Conservation (phyloP, 352 stramenopile genomes). For the Aphanomyces stellatus region DNA sequence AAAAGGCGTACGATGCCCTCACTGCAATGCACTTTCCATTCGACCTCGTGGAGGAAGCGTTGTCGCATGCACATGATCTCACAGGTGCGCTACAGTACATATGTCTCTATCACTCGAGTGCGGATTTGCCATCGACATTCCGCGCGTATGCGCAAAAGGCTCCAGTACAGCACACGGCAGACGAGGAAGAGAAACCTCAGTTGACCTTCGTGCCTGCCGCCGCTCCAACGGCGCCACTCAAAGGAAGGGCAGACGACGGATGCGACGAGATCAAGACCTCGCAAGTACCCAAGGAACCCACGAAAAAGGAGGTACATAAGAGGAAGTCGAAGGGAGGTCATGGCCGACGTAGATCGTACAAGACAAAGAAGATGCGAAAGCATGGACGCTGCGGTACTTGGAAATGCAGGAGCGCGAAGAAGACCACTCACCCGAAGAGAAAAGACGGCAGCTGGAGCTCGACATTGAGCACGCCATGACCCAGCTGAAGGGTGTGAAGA, state of each 20-base stretch:
- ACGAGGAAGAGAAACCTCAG: background rate
- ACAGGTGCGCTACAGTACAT: constrained; percentile 11
- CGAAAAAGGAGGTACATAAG: no score
- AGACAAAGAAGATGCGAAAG: constrained; percentile 2
- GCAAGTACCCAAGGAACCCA: no score
- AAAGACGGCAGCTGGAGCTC: constrained; percentile 39
- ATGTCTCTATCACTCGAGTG: constrained; percentile 14
- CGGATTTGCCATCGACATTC: constrained; percentile 2
- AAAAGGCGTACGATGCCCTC: constrained; percentile 18
- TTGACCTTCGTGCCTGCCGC: background rate
- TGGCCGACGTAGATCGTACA: no score
- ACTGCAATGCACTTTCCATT: background rate
- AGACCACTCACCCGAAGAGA: constrained; percentile 27
- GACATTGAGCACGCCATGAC: constrained; percentile 35
- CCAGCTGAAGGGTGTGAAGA: constrained; percentile 31
- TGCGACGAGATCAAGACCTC: no score
- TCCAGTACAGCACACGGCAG: background rate
- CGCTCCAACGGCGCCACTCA: constrained; percentile 28
- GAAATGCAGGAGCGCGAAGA: constrained; percentile 40
- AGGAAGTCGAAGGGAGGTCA: no score
- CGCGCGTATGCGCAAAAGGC: constrained; percentile 8
- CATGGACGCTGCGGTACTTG: constrained; percentile 73
- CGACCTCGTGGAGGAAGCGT: constrained; percentile 7
- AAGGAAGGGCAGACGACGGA: no score
- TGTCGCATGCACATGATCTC: constrained; percentile 5